Evolutionary conservation across 176 grass and related monocot species (phyloP).

Genomic region (Cocos nucifera): DNA sequence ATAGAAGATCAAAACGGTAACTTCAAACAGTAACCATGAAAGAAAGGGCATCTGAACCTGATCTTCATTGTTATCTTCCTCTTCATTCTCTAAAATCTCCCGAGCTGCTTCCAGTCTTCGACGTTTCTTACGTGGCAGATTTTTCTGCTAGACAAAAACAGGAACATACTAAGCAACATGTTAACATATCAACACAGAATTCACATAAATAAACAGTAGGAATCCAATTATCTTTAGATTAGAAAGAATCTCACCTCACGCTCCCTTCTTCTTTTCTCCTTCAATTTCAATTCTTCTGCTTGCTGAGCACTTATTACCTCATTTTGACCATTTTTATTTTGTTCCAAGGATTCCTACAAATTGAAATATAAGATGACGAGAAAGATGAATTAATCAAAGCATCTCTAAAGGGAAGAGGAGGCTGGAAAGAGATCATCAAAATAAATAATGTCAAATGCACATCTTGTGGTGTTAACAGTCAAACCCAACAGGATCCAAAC

Average conservation of each 20-base stretch:
- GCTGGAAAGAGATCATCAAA: too few relatives aligned
- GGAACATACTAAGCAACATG: not conserved
- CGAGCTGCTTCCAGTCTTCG: conserved; percentile 65
- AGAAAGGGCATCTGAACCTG: conserved; percentile 36
- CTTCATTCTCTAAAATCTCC: conserved; percentile 59
- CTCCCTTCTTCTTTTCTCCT: conserved; percentile 86
- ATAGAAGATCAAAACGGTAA: conserved; percentile 5
- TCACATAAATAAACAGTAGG: too few relatives aligned
- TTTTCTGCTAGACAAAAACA: conserved; percentile 51
- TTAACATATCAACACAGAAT: too few relatives aligned
- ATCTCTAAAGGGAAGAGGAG: too few relatives aligned
- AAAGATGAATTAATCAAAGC: not conserved
- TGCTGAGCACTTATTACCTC: conserved; percentile 70
- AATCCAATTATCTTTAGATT: not conserved
- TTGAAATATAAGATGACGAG: not conserved
- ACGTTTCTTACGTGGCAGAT: conserved; percentile 79
- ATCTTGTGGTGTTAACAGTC: too few relatives aligned
- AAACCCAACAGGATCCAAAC: too few relatives aligned
- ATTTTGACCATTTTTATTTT: conserved; percentile 26
- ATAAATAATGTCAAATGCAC: too few relatives aligned
- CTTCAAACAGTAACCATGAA: too few relatives aligned
- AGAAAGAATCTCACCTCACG: conserved; percentile 44
- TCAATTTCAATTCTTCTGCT: conserved; percentile 76
- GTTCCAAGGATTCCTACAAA: conserved; percentile 42
- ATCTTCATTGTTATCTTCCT: conserved; percentile 38